Evolutionary conservation across 352 stramenopile genomes (phyloP).

Genomic region (Globisporangium canariense): DNA sequence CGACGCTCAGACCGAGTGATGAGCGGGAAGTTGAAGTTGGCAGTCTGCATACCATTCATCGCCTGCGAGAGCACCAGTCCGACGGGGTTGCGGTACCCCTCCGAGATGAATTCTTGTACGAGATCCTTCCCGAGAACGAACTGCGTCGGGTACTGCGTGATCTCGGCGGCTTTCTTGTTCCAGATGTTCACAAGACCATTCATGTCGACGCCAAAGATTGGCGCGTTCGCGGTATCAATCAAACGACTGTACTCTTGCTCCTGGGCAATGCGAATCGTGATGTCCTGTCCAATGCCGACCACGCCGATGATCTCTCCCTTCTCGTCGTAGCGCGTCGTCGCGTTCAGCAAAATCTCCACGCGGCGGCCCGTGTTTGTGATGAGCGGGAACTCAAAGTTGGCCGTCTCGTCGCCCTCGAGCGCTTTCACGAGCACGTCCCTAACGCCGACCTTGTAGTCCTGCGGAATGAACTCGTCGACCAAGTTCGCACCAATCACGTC

Average conservation of each 20-base stretch:
- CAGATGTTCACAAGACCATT: conserved; percentile 75
- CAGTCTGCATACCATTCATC: conserved; percentile 30
- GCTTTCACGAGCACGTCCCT: conserved; percentile 64
- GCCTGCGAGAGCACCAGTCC: background rate
- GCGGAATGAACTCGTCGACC: conserved; percentile 89
- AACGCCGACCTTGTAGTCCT: conserved; percentile 61
- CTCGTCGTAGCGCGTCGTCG: conserved; percentile 77
- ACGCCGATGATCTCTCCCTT: conserved; percentile 78
- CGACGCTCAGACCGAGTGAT: conserved; percentile 47
- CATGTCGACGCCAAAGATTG: conserved; percentile 71
- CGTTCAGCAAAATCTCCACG: conserved; percentile 83
- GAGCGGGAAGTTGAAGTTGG: conserved; percentile 86
- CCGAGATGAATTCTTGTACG: background rate
- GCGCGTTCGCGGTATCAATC: conserved; percentile 73
- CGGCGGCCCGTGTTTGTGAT: conserved; percentile 76
- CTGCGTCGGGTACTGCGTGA: background rate
- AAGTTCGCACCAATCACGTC: conserved; percentile 87
- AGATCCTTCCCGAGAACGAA: background rate
- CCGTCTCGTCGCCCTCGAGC: conserved; percentile 55
- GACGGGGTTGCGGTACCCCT: background rate
- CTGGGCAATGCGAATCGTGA: conserved; percentile 79
- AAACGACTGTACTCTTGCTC: conserved; percentile 85
- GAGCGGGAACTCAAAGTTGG: conserved; percentile 88
- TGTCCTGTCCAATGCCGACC: conserved; percentile 81
- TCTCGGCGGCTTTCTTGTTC: conserved; percentile 50